phyloP scores from a whole-genome alignment of 169 alveolate genomes.

The Babesia sp. region DNA sequence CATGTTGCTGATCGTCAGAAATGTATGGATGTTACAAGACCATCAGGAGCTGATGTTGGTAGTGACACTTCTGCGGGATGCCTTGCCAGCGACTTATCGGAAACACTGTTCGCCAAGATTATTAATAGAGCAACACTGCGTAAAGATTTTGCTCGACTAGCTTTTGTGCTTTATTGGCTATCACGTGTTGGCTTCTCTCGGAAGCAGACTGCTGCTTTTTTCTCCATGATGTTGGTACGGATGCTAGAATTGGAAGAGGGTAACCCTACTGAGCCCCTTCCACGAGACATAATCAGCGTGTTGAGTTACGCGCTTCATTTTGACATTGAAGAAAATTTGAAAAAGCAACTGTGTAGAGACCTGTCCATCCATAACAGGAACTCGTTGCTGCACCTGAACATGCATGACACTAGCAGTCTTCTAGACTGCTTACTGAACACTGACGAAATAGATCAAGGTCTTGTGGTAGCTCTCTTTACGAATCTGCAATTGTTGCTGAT shows the following conservation, averaged over 20 bases:
- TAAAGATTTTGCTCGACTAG: conserved; percentile 33
- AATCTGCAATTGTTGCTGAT: conserved; percentile 5
- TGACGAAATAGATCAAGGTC: conserved; percentile 10
- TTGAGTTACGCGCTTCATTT: conserved; percentile 2
- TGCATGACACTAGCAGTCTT: conserved; percentile 23
- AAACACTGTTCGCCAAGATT: conserved; percentile 21
- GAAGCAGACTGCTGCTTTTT: background rate
- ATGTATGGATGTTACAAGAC: background rate
- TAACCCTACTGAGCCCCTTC: background rate
- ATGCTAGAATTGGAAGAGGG: conserved; percentile 1
- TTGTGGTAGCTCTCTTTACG: conserved; percentile 14
- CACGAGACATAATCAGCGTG: conserved; percentile 21
- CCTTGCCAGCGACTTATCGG: conserved; percentile 14
- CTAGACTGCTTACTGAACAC: conserved; percentile 6
- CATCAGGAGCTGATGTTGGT: background rate
- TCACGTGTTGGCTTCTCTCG: background rate
- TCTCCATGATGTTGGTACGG: background rate
- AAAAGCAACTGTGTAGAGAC: background rate
- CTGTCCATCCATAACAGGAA: background rate
- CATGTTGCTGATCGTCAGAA: background rate
- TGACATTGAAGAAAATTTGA: background rate
- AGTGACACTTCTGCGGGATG: background rate
- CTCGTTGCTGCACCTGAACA: conserved; percentile 1
- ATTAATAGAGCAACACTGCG: background rate
- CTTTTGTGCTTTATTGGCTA: conserved; percentile 22